phyloP scores from a whole-genome alignment of 2,329 filamentous ascomycete species.

The Cladosporium sp. region DNA sequence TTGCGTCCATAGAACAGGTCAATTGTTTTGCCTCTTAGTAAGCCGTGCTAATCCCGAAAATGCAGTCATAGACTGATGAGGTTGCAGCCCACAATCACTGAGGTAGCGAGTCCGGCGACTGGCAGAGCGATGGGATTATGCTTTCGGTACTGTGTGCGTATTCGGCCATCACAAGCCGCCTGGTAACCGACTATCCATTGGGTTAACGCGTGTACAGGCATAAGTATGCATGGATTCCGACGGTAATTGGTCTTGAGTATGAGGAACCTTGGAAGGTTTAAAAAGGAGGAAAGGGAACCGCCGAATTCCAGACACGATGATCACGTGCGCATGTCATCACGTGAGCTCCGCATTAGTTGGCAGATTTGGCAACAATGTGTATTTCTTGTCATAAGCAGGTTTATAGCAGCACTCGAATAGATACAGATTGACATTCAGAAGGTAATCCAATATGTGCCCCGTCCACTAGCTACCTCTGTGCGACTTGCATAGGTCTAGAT shows the following conservation, averaged over 20 bases:
- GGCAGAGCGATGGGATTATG: too few species aligned
- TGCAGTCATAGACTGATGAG: background rate
- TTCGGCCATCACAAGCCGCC: background rate
- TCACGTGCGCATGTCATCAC: background rate
- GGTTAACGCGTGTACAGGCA: rapidly evolving
- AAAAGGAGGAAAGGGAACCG: background rate
- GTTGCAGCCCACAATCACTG: background rate
- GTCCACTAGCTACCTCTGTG: background rate
- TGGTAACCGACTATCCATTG: background rate
- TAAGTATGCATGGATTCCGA: background rate
- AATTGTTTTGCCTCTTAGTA: background rate
- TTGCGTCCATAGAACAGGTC: background rate
- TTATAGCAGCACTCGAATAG: background rate
- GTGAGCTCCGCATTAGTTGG: background rate
- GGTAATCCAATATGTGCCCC: background rate
- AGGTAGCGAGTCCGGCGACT: background rate
- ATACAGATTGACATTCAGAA: background rate
- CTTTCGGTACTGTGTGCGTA: background rate
- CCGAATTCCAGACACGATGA: background rate
- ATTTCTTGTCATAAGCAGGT: background rate
- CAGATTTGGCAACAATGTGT: background rate
- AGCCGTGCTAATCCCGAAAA: background rate
- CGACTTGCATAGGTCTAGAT: background rate
- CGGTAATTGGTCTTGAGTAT: background rate
- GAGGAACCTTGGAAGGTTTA: background rate